Percentiles rank a stretch among this genome's conserved stretches.
These are phyloP conservation scores for Colletotrichum sp. DNA, from an alignment of 2,329 filamentous ascomycete species.

Conservation along the genomic window DNA sequence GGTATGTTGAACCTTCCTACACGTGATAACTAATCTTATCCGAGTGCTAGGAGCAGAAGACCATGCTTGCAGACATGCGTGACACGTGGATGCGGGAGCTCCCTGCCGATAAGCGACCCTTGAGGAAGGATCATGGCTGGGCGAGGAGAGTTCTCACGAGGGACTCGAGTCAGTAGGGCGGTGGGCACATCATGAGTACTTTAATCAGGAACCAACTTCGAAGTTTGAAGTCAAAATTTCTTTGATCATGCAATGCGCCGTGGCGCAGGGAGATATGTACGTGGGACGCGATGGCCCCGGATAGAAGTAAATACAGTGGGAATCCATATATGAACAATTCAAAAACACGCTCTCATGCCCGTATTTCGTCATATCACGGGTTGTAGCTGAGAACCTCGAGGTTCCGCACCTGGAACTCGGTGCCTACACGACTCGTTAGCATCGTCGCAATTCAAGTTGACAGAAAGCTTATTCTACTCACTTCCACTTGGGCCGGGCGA, in stretches of 20 bases:
- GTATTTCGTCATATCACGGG: not conserved
- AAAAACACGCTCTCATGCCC: not conserved
- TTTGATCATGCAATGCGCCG: not conserved
- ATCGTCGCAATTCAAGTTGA: not conserved
- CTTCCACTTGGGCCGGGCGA: conserved; percentile 38
- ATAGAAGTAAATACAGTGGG: not conserved
- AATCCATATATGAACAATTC: not conserved
- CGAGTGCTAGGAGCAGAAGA: not conserved
- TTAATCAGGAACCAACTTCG: not conserved
- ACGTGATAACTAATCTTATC: not conserved
- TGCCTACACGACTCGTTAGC: not conserved
- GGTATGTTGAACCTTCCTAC: not conserved
- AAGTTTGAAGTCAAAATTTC: not conserved
- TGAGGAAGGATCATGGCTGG: not conserved
- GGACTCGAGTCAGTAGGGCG: not conserved
- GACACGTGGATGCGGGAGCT: not conserved
- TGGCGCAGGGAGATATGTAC: not conserved
- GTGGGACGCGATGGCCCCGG: not conserved
- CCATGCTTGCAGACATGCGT: not conserved
- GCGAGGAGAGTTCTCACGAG: not conserved
- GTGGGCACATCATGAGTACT: not conserved
- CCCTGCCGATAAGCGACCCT: not conserved
- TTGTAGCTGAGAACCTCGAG: conserved; percentile 1
- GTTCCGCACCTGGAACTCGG: conserved; percentile 5
- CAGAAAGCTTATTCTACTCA: not conserved